Evolutionary conservation across 495 filamentous ascomycete genomes (phyloP).

Genomic region (Acidiella bohemica): DNA sequence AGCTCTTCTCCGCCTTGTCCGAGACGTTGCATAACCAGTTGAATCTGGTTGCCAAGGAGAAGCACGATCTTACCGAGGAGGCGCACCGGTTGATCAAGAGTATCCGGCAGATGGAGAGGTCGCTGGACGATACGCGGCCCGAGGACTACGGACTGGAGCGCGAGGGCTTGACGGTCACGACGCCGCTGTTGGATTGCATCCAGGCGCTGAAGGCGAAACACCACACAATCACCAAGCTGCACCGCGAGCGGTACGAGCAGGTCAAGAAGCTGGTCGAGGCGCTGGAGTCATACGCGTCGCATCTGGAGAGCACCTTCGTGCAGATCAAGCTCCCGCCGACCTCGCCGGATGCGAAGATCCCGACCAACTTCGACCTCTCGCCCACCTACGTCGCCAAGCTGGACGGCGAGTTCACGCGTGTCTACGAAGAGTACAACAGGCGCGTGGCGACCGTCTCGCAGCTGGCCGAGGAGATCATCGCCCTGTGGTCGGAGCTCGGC

Average conservation of each 20-base stretch:
- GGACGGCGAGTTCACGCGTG: constrained; percentile 78
- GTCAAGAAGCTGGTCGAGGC: constrained; percentile 89
- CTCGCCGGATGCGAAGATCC: constrained; percentile 56
- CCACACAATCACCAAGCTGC: constrained; percentile 58
- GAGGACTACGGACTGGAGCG: constrained; percentile 49
- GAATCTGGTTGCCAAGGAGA: constrained; percentile 68
- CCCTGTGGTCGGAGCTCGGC: constrained; percentile 88
- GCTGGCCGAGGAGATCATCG: constrained; percentile 71
- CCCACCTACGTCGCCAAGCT: constrained; percentile 73
- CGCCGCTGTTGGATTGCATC: constrained; percentile 67
- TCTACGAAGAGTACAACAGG: constrained; percentile 87
- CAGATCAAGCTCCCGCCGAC: constrained; percentile 70
- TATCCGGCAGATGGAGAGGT: constrained; percentile 87
- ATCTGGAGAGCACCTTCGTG: constrained; percentile 78
- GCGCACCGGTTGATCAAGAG: constrained; percentile 70
- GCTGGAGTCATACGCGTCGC: constrained; percentile 85
- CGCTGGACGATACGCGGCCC: constrained; percentile 60
- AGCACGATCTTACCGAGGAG: constrained; percentile 72
- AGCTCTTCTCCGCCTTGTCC: constrained; percentile 80
- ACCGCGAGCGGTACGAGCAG: constrained; percentile 82
- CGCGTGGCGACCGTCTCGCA: constrained; percentile 62
- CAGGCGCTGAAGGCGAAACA: constrained; percentile 74
- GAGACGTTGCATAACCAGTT: constrained; percentile 79
- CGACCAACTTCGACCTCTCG: constrained; percentile 75
- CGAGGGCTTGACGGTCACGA: constrained; percentile 58